Evolutionary conservation across 208 protist species (phyloP).

Genomic region (Angomonas ambiguus): DNA sequence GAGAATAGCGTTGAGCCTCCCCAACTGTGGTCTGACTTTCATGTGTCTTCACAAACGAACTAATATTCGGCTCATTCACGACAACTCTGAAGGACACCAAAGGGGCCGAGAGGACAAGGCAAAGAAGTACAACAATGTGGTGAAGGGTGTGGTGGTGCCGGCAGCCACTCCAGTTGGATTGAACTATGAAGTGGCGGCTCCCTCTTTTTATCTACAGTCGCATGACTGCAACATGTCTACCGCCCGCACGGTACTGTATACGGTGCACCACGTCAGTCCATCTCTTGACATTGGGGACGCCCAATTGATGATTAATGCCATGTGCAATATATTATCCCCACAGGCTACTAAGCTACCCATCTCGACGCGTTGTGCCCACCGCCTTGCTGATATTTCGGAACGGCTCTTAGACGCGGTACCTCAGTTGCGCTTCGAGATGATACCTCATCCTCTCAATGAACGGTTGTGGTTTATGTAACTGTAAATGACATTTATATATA

Average conservation of each 20-base stretch:
- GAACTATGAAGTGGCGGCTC: slow-evolving; percentile 29
- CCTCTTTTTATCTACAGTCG: slow-evolving; percentile 83
- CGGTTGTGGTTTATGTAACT: slow-evolving; percentile 82
- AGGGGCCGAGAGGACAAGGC: background rate
- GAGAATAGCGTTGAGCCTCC: slow-evolving; percentile 34
- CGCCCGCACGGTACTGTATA: slow-evolving; percentile 79
- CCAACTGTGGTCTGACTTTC: slow-evolving; percentile 78
- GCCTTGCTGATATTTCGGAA: slow-evolving; percentile 68
- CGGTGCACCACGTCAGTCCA: slow-evolving; percentile 66
- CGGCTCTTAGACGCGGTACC: slow-evolving; percentile 72
- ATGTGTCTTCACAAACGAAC: slow-evolving; percentile 89
- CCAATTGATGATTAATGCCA: slow-evolving; percentile 71
- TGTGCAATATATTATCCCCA: slow-evolving; percentile 63
- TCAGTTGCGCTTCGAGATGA: slow-evolving; percentile 58
- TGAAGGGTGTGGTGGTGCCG: slow-evolving; percentile 70
- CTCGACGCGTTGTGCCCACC: slow-evolving; percentile 80
- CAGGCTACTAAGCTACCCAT: slow-evolving; percentile 90
- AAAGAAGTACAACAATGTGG: slow-evolving; percentile 41
- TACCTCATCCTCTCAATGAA: slow-evolving; percentile 60
- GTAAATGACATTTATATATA: too few species aligned
- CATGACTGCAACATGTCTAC: slow-evolving; percentile 87
- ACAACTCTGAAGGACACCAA: slow-evolving; percentile 5
- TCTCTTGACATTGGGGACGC: slow-evolving; percentile 66
- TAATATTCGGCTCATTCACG: slow-evolving; percentile 84
- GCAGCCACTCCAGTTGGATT: slow-evolving; percentile 51